These are phyloP conservation scores for Phytophthora brassicae DNA, from an alignment of 352 stramenopile genomes.

Conservation along the genomic window DNA sequence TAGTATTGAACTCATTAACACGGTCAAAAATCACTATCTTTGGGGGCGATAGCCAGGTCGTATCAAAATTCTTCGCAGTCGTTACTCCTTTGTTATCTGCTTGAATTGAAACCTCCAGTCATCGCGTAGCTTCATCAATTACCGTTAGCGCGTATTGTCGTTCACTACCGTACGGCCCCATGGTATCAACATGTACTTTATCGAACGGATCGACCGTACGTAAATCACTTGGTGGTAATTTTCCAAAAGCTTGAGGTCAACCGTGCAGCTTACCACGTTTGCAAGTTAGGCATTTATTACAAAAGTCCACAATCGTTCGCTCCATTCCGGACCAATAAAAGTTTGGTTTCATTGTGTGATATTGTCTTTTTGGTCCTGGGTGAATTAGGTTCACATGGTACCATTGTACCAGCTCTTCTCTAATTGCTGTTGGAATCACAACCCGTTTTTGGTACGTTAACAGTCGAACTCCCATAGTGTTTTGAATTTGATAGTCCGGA, in stretches of 20 bases:
- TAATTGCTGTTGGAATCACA: neutral
- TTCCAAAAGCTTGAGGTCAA: constrained; percentile 1
- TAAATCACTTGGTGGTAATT: constrained; percentile 1
- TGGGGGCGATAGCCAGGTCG: neutral
- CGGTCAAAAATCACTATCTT: neutral
- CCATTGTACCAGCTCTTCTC: neutral
- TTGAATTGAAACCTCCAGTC: constrained; percentile 8
- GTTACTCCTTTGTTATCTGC: neutral
- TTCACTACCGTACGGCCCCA: constrained; percentile 9
- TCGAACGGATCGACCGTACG: constrained; percentile 5
- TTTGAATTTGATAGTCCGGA: too few relatives aligned
- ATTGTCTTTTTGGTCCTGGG: constrained; percentile 1
- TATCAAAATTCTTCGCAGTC: constrained; percentile 1
- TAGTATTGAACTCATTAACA: too few relatives aligned
- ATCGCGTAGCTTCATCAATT: constrained; percentile 6
- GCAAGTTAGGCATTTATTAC: neutral
- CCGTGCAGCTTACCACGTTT: neutral
- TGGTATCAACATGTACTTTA: constrained; percentile 7
- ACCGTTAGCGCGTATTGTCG: neutral
- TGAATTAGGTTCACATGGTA: constrained; percentile 4
- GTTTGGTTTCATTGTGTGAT: neutral
- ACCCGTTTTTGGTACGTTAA: constrained; percentile 5
- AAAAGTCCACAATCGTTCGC: neutral
- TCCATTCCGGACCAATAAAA: constrained; percentile 19
- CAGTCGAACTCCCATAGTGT: neutral